Percentiles rank a stretch among this genome's conserved stretches.
These are phyloP conservation scores for Chenopodium berlandieri DNA, from an alignment of 148 eudicot species.

Conservation along the genomic window DNA sequence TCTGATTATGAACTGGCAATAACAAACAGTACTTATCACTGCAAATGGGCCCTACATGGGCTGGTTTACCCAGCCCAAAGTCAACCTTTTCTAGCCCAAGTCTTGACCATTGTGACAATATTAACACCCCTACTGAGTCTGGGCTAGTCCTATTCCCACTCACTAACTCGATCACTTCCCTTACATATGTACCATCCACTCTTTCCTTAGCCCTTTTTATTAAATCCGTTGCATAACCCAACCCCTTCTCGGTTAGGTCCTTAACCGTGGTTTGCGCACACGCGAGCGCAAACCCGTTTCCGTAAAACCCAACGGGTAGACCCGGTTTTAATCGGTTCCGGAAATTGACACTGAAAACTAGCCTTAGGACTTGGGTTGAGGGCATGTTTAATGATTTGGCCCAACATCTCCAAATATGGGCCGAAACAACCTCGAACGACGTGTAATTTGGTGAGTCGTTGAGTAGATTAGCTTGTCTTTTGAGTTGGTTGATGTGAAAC, in stretches of 20 bases:
- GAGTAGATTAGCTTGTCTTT: constrained; percentile 34
- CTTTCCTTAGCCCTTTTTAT: constrained; percentile 53
- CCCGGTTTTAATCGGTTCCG: constrained; percentile 59
- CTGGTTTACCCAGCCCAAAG: constrained; percentile 71
- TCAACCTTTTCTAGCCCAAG: constrained; percentile 75
- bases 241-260: constrained; percentile 47
- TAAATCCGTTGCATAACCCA: constrained; percentile 41
- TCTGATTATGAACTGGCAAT: constrained; percentile 54
- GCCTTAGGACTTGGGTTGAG: constrained; percentile 44
- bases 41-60: constrained; percentile 63
- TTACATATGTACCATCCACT: constrained; percentile 55
- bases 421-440: constrained; percentile 63
- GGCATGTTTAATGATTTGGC: constrained; percentile 59
- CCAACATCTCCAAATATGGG: constrained; percentile 79
- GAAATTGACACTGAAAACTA: constrained; percentile 58
- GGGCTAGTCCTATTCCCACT: constrained; percentile 45
- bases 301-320: constrained; percentile 58
- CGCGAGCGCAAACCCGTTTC: constrained; percentile 68
- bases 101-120: constrained; percentile 75
- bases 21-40: constrained; percentile 65
- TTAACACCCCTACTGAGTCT: constrained; percentile 66
- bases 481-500: constrained; percentile 36
- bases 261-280: constrained; percentile 55
- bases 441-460: constrained; percentile 31
- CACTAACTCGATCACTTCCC: constrained; percentile 60